A percentile compares a stretch with the other conserved stretches of the same genome.
Conservation (phyloP, 2,329 filamentous ascomycete genomes). For the Xylariaceae sp. region DNA sequence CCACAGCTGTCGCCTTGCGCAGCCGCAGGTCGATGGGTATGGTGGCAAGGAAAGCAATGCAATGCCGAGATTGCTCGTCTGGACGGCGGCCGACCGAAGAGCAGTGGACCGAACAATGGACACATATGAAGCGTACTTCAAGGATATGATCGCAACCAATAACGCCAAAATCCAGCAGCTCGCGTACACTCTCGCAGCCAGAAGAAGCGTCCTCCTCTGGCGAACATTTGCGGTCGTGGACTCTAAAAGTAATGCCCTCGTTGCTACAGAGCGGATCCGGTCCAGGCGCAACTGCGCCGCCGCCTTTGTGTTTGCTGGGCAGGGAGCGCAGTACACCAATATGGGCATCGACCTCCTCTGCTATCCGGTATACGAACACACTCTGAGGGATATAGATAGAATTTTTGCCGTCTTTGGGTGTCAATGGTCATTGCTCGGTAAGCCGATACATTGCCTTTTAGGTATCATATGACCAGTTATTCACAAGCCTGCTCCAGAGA, state of each 20-base stretch:
- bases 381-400: neutral
- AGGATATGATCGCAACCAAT: neutral
- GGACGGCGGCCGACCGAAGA: slow-evolving; percentile 30
- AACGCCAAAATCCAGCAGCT: slow-evolving; percentile 27
- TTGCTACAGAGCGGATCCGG: neutral
- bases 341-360: neutral
- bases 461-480: neutral
- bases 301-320: slow-evolving; percentile 7
- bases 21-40: slow-evolving; percentile 11
- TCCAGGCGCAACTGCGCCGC: neutral
- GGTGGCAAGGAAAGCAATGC: no score
- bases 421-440: neutral
- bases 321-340: slow-evolving; percentile 1
- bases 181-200: slow-evolving; percentile 18
- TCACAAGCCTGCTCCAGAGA: neutral
- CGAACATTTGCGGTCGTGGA: slow-evolving; percentile 23
- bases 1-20: no score
- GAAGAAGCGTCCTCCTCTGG: slow-evolving; percentile 20
- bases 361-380: slow-evolving; percentile 24
- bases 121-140: neutral
- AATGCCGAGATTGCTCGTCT: slow-evolving; percentile 30
- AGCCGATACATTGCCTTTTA: neutral
- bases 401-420: neutral
- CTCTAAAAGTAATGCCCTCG: neutral
- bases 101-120: slow-evolving; percentile 15